Evolutionary conservation across 257 asterid species (phyloP), one percentile per base, ranked within the genome.

Genomic region (Ehretia macrophylla): DNA sequence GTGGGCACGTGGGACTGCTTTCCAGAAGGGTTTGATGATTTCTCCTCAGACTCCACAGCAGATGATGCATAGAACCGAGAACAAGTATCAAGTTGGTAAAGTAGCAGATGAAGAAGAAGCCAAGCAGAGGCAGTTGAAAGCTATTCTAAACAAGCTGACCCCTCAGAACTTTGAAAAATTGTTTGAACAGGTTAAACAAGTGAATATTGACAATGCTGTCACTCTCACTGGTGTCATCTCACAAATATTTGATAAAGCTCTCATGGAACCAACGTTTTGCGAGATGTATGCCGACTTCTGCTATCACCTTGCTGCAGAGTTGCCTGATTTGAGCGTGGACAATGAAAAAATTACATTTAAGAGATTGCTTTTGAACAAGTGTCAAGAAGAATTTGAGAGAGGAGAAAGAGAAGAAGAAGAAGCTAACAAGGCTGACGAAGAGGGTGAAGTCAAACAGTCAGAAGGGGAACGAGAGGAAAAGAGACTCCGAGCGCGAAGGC

Each of bases 231-330:
- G 97, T 16, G 97, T 93, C 45, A 89, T 90, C 53, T 80, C 99
- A 1, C 99, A 93, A 76, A 93, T 93, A 64, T 93, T 93, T 58
- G 99, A 93, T 67, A 87, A 87, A 70, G 97, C 99, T 67, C 60
- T 93, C 68, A 93, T 68, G 92, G 97, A 89, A 68, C 99, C 99
- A 48, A 86, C 97, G 38, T 93, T 93, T 61, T 93, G 99, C 55
- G 94, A 93, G 90, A 93, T 90, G 99, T 93, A 93, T 78, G 97
- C 99, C 13, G 60, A 85, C 64, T 93, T 89, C 70, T 93, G 97
- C 73, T 67, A 44, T 72, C 94, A 77, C 73, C 96, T 93, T 56
- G 88, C 97, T 0, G 75, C 74, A 0, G 95, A 57, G 61, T 82
- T 93, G 54, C 99, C 97, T 57, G 96, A 81, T 51, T 52, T 89